Conservation (phyloP, 345 rosid species). For the Noccaea caerulescens region DNA sequence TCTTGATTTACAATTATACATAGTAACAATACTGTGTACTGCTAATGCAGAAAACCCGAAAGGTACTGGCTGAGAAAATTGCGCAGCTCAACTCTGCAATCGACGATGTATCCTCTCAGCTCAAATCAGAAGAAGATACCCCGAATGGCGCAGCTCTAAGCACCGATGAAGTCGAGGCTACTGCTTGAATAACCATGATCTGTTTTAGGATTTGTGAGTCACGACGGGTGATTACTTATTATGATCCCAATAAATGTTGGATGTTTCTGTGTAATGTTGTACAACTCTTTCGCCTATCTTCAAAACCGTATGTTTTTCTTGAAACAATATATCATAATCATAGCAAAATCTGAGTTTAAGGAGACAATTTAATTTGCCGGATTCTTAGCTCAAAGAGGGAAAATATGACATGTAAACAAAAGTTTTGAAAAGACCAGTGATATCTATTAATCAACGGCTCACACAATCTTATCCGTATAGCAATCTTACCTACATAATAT, state of each 20-base stretch:
- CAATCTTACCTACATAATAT: conserved; percentile 43
- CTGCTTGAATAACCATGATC: conserved; percentile 44
- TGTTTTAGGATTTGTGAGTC: conserved; percentile 18
- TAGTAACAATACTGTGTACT: conserved; percentile 19
- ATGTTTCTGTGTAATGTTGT: conserved; percentile 37
- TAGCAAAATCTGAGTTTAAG: neutral
- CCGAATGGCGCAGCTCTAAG: conserved; percentile 60
- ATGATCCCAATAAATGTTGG: conserved; percentile 28
- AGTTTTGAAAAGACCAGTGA: neutral
- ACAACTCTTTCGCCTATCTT: conserved; percentile 24
- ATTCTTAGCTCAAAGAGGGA: neutral
- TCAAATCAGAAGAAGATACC: conserved; percentile 66
- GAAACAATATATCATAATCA: neutral
- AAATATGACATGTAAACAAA: neutral
- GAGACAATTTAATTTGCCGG: neutral
- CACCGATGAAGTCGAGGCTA: conserved; percentile 70
- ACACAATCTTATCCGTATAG: conserved; percentile 58
- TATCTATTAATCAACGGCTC: conserved; percentile 12
- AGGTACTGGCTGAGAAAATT: conserved; percentile 77
- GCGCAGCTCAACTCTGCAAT: conserved; percentile 88
- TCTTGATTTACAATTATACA: neutral
- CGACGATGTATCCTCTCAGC: conserved; percentile 81
- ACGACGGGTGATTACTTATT: conserved; percentile 15
- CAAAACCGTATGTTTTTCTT: neutral
- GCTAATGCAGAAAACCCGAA: conserved; percentile 71